These are phyloP conservation scores for Colletotrichum musae DNA, from an alignment of 2,329 filamentous ascomycete genomes.

Conservation along the genomic window DNA sequence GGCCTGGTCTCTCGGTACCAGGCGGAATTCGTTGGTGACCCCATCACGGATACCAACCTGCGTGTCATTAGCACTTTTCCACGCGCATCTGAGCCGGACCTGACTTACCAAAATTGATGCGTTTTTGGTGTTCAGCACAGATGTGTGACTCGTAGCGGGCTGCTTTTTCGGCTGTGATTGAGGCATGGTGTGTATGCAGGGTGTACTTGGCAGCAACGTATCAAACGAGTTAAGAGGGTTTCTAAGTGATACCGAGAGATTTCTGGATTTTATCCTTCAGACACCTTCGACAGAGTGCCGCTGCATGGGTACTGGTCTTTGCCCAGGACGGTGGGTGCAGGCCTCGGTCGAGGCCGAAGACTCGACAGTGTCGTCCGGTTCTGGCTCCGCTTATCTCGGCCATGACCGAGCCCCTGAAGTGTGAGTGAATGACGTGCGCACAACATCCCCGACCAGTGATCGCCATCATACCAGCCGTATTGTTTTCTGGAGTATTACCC, in stretches of 20 bases:
- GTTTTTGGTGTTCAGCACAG: conserved; percentile 46
- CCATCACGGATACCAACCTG: conserved; percentile 48
- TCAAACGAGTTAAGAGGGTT: background rate
- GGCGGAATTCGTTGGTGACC: conserved; percentile 44
- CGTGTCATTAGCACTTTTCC: background rate
- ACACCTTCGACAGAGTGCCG: background rate
- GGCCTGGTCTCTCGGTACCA: conserved; percentile 44
- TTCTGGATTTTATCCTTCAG: background rate
- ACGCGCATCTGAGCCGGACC: no score
- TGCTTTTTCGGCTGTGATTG: conserved; percentile 14
- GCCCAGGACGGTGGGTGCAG: background rate
- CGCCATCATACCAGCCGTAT: background rate
- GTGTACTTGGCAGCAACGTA: background rate
- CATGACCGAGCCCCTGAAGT: conserved; percentile 11
- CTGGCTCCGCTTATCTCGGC: conserved; percentile 6
- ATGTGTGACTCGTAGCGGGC: conserved; percentile 42
- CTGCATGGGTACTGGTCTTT: no score
- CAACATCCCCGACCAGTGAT: background rate
- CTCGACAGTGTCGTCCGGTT: background rate
- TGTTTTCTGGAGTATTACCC: background rate
- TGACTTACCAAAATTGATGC: conserved; percentile 42
- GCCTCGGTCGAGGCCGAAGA: conserved; percentile 20
- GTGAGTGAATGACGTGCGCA: background rate
- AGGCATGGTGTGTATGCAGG: conserved; percentile 16
- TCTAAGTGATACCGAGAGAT: background rate